These are phyloP conservation scores for Ustilago sp. DNA, from an alignment of 1,284 basidiomycete genomes.

Conservation along the genomic window DNA sequence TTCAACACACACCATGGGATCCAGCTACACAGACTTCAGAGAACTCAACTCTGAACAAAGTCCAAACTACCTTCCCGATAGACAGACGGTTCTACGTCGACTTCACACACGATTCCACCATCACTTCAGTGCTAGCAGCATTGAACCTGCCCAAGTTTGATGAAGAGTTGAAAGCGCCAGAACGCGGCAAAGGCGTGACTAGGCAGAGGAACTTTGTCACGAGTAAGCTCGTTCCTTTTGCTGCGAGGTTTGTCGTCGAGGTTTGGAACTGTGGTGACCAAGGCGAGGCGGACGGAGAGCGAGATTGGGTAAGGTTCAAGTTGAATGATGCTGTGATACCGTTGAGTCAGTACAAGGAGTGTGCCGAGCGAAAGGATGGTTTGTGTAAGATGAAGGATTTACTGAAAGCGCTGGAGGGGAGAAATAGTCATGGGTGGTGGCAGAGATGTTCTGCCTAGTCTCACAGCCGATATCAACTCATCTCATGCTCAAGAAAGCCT, in stretches of 20 bases:
- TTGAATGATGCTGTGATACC: conserved; percentile 64
- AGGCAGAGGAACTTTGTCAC: conserved; percentile 43
- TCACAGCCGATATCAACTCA: neutral
- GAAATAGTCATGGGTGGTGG: conserved; percentile 57
- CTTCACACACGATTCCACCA: conserved; percentile 67
- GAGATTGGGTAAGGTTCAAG: conserved; percentile 36
- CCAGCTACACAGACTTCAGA: conserved; percentile 57
- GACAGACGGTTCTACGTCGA: conserved; percentile 64
- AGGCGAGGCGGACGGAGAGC: neutral
- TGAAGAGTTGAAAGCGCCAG: conserved; percentile 20
- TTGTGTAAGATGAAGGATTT: conserved; percentile 52
- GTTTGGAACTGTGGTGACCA: conserved; percentile 44
- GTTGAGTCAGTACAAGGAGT: conserved; percentile 51
- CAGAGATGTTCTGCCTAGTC: conserved; percentile 21
- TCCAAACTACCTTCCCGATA: conserved; percentile 60
- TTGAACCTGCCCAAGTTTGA: conserved; percentile 52
- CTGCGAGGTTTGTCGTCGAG: conserved; percentile 61
- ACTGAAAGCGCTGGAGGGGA: conserved; percentile 38
- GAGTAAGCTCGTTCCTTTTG: conserved; percentile 63
- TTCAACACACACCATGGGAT: conserved; percentile 50
- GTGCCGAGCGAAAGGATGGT: conserved; percentile 53
- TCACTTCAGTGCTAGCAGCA: conserved; percentile 61
- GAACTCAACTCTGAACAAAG: conserved; percentile 60
- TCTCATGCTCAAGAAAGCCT: neutral
- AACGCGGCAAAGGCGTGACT: conserved; percentile 29